Conservation (phyloP, 768 basidiomycete species). For the Phanerochaete sordida region DNA sequence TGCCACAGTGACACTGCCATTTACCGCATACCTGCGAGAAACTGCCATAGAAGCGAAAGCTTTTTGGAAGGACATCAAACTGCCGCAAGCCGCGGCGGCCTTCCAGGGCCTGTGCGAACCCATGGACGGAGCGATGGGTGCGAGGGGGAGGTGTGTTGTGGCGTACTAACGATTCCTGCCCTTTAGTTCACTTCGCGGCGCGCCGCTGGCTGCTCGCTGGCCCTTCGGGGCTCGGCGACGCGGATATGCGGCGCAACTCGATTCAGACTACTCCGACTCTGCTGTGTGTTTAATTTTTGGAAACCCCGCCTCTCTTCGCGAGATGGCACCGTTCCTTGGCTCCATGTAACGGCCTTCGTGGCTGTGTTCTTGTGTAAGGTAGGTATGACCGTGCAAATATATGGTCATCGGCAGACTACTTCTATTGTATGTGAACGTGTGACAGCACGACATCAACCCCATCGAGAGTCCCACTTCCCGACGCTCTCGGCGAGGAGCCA, state of each 20-base stretch:
- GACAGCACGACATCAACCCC: slow-evolving; percentile 30
- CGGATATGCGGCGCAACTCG: slow-evolving; percentile 10
- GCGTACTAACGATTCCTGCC: slow-evolving; percentile 5
- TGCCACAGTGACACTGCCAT: no score
- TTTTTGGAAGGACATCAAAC: background rate
- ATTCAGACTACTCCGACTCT: slow-evolving; percentile 20
- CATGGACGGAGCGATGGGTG: background rate
- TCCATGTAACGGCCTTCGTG: no score
- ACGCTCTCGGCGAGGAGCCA: slow-evolving; percentile 48
- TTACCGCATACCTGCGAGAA: background rate
- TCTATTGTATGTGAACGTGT: background rate
- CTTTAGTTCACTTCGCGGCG: slow-evolving; percentile 19
- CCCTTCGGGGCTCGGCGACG: slow-evolving; percentile 3
- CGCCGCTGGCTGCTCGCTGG: slow-evolving; percentile 3
- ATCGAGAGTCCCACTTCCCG: slow-evolving; percentile 38
- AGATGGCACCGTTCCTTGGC: background rate
- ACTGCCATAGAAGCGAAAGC: background rate
- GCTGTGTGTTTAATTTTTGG: slow-evolving; percentile 13
- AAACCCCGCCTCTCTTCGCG: slow-evolving; percentile 7
- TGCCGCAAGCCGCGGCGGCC: background rate
- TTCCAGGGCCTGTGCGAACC: background rate
- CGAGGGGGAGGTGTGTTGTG: slow-evolving; percentile 8
- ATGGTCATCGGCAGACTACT: no score
- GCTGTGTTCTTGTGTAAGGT: background rate
- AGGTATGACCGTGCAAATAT: background rate